A percentile compares a stretch with the other conserved stretches of the same genome.
Evolutionary conservation across 2,329 filamentous ascomycete species (phyloP).

Genomic region (Xylariaceae sp.): DNA sequence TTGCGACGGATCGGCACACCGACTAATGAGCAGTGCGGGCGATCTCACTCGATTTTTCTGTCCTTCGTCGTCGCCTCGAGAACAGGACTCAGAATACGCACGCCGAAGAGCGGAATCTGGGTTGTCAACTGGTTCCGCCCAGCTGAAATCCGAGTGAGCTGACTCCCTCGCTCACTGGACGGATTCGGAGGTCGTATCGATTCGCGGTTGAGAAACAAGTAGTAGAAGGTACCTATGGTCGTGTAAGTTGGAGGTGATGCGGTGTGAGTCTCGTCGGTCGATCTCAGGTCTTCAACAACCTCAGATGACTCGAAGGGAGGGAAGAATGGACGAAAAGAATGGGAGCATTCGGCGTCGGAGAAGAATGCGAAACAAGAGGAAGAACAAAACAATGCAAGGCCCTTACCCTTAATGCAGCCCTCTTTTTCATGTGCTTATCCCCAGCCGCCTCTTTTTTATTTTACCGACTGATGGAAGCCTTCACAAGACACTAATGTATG

Average conservation of each 20-base stretch:
- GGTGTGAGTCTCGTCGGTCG: no score
- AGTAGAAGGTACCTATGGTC: neutral
- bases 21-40: constrained; percentile 8
- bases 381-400: constrained; percentile 14
- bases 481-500: neutral
- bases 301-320: neutral
- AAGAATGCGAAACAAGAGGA: constrained; percentile 10
- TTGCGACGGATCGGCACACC: constrained; percentile 19
- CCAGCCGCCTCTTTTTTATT: constrained; percentile 28
- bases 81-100: neutral
- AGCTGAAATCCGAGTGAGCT: constrained; percentile 9
- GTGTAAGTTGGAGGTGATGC: neutral
- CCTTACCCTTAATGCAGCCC: constrained; percentile 23
- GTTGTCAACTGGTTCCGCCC: constrained; percentile 11
- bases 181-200: constrained; percentile 1
- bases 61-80: constrained; percentile 7
- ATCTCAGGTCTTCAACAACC: neutral
- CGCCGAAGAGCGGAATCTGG: constrained; percentile 2
- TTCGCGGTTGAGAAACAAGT: constrained; percentile 1
- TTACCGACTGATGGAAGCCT: constrained; percentile 17
- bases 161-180: constrained; percentile 8
- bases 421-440: constrained; percentile 23
- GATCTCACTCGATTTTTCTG: constrained; percentile 11
- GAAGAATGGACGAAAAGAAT: neutral
- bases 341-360: constrained; percentile 12